These are phyloP conservation scores for Xylaria sp. DNA, from an alignment of 2,329 filamentous ascomycete species.

Conservation along the genomic window DNA sequence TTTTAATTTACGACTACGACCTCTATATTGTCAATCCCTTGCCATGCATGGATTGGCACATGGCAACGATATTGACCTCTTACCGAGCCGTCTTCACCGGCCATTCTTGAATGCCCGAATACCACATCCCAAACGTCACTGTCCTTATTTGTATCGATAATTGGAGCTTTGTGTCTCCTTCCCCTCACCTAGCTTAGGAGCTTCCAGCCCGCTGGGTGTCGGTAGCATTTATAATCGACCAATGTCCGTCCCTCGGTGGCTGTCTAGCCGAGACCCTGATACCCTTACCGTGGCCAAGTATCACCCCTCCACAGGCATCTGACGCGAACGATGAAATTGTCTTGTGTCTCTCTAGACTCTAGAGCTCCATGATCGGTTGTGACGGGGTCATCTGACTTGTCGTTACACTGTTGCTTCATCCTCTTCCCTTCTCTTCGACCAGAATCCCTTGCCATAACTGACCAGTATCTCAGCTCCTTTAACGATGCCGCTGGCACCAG, in stretches of 20 bases:
- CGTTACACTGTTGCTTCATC: constrained; percentile 13
- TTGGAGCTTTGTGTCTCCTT: not conserved
- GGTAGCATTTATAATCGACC: not conserved
- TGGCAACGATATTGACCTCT: constrained; percentile 27
- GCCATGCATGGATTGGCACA: constrained; percentile 26
- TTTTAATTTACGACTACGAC: not conserved
- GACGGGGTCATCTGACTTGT: not conserved
- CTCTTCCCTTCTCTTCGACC: constrained; percentile 56
- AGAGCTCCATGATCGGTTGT: not conserved
- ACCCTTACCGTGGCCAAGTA: not conserved
- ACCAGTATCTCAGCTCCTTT: constrained; percentile 70
- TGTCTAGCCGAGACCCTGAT: constrained; percentile 2
- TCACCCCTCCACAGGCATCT: not conserved
- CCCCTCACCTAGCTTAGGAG: constrained; percentile 10
- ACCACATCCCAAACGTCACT: constrained; percentile 16
- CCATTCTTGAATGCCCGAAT: constrained; percentile 27
- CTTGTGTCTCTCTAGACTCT: not conserved
- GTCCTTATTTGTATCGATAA: not conserved
- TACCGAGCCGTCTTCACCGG: constrained; percentile 23
- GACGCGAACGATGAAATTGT: not conserved
- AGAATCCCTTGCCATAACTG: constrained; percentile 72
- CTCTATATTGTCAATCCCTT: constrained; percentile 7
- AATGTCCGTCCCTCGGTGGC: constrained; percentile 3
- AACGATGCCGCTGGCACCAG: constrained; percentile 47
- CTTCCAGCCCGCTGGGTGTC: not conserved